A percentile compares a stretch with the other conserved stretches of the same genome.
Evolutionary conservation across 495 filamentous ascomycete genomes (phyloP).

Genomic region (Penicillium cataractarum): DNA sequence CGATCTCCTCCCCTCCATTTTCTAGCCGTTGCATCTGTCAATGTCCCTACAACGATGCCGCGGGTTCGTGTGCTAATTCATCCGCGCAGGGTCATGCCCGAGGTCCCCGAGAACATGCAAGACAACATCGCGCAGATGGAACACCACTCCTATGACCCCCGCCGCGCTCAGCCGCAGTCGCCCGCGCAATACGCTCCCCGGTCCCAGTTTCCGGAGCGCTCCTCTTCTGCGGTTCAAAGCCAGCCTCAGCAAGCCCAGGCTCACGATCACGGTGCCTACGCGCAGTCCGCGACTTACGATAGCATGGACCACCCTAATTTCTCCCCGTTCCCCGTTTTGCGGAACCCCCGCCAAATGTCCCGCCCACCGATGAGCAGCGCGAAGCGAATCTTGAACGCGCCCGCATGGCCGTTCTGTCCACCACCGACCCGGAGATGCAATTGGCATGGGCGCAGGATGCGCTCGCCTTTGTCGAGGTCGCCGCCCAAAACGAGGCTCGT

Average conservation of each 20-base stretch:
- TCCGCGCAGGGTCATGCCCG: slow-evolving; percentile 66
- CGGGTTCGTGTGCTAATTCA: slow-evolving; percentile 32
- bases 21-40: neutral
- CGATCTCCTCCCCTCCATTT: slow-evolving; percentile 10
- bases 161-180: slow-evolving; percentile 42
- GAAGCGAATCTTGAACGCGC: slow-evolving; percentile 84
- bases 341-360: slow-evolving; percentile 83
- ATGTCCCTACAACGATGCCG: slow-evolving; percentile 21
- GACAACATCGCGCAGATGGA: slow-evolving; percentile 88
- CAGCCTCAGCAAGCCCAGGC: slow-evolving; percentile 35
- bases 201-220: slow-evolving; percentile 46
- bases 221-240: slow-evolving; percentile 42
- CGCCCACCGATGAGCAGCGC: slow-evolving; percentile 91
- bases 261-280: slow-evolving; percentile 42
- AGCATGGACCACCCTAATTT: slow-evolving; percentile 73
- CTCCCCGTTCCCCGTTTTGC: slow-evolving; percentile 87
- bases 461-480: slow-evolving; percentile 84
- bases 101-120: slow-evolving; percentile 86
- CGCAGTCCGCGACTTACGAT: slow-evolving; percentile 48
- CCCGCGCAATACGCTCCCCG: slow-evolving; percentile 38
- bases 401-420: slow-evolving; percentile 81
- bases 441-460: slow-evolving; percentile 94
- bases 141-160: slow-evolving; percentile 64
- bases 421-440: slow-evolving; percentile 95
- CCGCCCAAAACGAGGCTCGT: slow-evolving; percentile 67